Evolutionary conservation across 2,329 filamentous ascomycete species (phyloP).

Genomic region (Aspergillus ochraceoroseus): DNA sequence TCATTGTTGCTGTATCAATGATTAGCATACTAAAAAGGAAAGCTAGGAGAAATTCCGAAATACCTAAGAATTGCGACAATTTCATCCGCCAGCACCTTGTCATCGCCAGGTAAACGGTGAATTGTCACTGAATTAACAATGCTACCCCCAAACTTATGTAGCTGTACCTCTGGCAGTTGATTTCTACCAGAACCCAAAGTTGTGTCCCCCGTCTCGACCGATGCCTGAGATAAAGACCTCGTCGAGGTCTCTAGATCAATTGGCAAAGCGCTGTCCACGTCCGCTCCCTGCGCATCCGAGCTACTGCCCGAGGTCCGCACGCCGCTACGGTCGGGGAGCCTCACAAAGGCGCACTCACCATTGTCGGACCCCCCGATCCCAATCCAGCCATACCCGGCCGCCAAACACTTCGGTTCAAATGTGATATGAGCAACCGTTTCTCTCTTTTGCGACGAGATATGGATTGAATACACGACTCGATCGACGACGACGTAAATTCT

Average conservation of each 20-base stretch:
- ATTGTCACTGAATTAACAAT: conserved; percentile 65
- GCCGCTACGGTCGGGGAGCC: conserved; percentile 47
- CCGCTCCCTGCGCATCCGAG: conserved; percentile 36
- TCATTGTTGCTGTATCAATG: conserved; percentile 75
- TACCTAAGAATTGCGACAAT: conserved; percentile 52
- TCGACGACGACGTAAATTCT: conserved; percentile 81
- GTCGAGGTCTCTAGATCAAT: conserved; percentile 42
- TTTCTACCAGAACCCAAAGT: conserved; percentile 19
- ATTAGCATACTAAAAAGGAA: conserved; percentile 55
- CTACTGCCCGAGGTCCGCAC: conserved; percentile 38
- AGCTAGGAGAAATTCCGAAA: conserved; percentile 29
- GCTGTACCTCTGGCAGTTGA: conserved; percentile 45
- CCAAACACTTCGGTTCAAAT: conserved; percentile 75
- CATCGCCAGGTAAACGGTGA: conserved; percentile 49
- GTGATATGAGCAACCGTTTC: conserved; percentile 67
- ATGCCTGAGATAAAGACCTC: conserved; percentile 24
- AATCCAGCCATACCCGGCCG: conserved; percentile 81
- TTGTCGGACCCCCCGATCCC: conserved; percentile 79
- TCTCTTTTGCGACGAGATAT: conserved; percentile 64
- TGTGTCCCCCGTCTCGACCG: conserved; percentile 20
- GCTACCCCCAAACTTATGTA: conserved; percentile 57
- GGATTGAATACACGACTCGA: conserved; percentile 66
- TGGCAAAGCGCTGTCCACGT: conserved; percentile 56
- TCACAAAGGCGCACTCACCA: conserved; percentile 80
- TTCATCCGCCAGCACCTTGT: conserved; percentile 48